phyloP scores from a whole-genome alignment of 202 grass and related monocot genomes.

The Brachypodium distachyon region DNA sequence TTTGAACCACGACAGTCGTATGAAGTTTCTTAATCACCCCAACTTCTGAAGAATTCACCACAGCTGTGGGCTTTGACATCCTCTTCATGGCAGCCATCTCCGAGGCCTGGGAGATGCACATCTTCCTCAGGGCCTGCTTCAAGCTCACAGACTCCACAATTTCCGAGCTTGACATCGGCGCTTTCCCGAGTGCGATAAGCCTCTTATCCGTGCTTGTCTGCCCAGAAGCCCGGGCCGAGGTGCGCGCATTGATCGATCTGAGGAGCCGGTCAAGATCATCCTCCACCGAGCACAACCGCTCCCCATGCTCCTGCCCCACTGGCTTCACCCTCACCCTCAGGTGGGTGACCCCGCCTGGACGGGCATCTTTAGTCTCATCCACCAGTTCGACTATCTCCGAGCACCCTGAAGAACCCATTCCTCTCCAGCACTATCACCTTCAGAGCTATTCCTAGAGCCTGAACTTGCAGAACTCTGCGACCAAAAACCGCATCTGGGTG shows the following conservation, averaged over 20 bases:
- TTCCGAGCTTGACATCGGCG: conserved; percentile 54
- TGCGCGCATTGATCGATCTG: conserved; percentile 53
- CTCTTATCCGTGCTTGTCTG: conserved; percentile 58
- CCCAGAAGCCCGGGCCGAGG: conserved; percentile 31
- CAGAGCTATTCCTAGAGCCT: background rate
- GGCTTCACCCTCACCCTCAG: conserved; percentile 75
- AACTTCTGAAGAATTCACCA: conserved; percentile 32
- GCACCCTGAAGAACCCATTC: conserved; percentile 68
- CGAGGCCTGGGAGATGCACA: conserved; percentile 96
- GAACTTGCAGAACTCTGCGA: background rate
- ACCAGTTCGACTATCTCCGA: conserved; percentile 79
- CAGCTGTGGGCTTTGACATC: conserved; percentile 34
- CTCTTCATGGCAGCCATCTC: conserved; percentile 98
- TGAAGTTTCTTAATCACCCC: conserved; percentile 61
- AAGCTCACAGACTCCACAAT: conserved; percentile 85
- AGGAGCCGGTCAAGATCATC: conserved; percentile 58
- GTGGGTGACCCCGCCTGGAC: conserved; percentile 37
- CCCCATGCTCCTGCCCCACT: conserved; percentile 38
- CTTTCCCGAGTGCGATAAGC: conserved; percentile 50
- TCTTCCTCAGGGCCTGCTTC: conserved; percentile 86
- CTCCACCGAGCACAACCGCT: conserved; percentile 28
- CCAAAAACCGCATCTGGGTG: conserved; percentile 18
- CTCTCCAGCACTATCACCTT: background rate
- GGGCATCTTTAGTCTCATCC: conserved; percentile 36
- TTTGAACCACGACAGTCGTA: conserved; percentile 37